Evolutionary conservation across 768 basidiomycete genomes (phyloP), one percentile per base, ranked within the genome.

Genomic region (Lactarius trivialis): DNA sequence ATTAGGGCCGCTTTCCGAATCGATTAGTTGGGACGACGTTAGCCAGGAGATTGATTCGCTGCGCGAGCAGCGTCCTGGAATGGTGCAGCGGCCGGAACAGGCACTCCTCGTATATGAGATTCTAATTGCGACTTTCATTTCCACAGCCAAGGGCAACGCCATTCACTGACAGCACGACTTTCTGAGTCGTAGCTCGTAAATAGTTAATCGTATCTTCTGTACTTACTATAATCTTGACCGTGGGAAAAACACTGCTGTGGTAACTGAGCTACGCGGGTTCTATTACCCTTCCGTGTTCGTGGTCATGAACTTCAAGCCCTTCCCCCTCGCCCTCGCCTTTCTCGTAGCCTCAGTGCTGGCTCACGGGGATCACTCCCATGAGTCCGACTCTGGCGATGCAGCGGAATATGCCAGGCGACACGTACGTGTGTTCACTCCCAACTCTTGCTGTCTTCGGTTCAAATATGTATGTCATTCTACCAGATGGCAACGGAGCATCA

Each of bases 401-500:
- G 39, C 51, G 17, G 28, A 90, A 64, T 98, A 98, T 76, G 93
- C 93, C 55, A 79, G 88, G 72, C 80, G 89, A 79, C 95, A 98
- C 79, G 93, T 96, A 85, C 69, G 91, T 83, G 32, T 56, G 19
- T 17, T 33, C 26, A 15, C 26, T 59, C 37, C 19, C 14, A 41
- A 17, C 15, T 43, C 36, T 34, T 17, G 43, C 51, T 60, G 34
- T 65, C 56, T 39, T 48, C 33, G 17, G 48, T 52, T 53, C 28
- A 32, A 50, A 33, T 36, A 7, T 39, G 50, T 19, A 3, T 33
- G 45, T 51, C 3, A n/a, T 51, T 17, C 39, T 41, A 55, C 24
- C 74, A 93, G 91, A 95, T 95, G 92, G 83, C 89, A 51, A 80
- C 83, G 30, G 92, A 95, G 69, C 92, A 94, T 72, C 91, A 93